phyloP scores from a whole-genome alignment of 495 filamentous ascomycete genomes.

The Talaromyces borbonicus region DNA sequence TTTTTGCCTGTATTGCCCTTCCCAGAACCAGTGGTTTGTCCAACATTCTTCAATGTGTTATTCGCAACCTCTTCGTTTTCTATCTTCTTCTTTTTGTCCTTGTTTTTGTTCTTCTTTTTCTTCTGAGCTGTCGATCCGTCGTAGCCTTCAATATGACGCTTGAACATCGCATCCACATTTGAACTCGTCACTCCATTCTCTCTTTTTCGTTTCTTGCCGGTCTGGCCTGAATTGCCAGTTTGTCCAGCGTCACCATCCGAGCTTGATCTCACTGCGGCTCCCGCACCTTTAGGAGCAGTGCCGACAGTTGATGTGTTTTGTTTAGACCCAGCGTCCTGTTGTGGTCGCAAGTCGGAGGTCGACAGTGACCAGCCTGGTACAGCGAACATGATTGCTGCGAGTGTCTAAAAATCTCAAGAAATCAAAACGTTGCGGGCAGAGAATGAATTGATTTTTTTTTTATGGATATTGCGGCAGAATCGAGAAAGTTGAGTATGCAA shows the following conservation, averaged over 20 bases:
- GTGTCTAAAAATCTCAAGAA: not conserved
- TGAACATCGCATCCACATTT: constrained; percentile 70
- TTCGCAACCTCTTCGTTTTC: constrained; percentile 24
- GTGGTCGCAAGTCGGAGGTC: constrained; percentile 56
- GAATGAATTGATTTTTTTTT: not conserved
- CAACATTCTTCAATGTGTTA: constrained; percentile 14
- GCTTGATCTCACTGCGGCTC: constrained; percentile 21
- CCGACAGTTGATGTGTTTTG: constrained; percentile 10
- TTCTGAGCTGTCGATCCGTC: constrained; percentile 15
- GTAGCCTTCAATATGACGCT: constrained; percentile 62
- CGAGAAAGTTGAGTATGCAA: too few species aligned
- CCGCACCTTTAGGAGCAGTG: constrained; percentile 13
- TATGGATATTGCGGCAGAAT: too few species aligned
- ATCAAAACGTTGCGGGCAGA: not conserved
- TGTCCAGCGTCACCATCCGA: too few species aligned
- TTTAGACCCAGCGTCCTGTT: constrained; percentile 36
- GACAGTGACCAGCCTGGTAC: constrained; percentile 85
- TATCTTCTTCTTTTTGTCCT: constrained; percentile 13
- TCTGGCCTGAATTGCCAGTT: constrained; percentile 3
- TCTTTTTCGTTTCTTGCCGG: constrained; percentile 45
- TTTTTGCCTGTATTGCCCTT: constrained; percentile 17
- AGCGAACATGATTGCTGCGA: constrained; percentile 69
- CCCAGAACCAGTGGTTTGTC: not conserved
- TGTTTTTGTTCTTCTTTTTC: constrained; percentile 38
- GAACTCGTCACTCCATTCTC: constrained; percentile 47